phyloP scores from a whole-genome alignment of 345 rosid genomes.

The Lepidium didymum region DNA sequence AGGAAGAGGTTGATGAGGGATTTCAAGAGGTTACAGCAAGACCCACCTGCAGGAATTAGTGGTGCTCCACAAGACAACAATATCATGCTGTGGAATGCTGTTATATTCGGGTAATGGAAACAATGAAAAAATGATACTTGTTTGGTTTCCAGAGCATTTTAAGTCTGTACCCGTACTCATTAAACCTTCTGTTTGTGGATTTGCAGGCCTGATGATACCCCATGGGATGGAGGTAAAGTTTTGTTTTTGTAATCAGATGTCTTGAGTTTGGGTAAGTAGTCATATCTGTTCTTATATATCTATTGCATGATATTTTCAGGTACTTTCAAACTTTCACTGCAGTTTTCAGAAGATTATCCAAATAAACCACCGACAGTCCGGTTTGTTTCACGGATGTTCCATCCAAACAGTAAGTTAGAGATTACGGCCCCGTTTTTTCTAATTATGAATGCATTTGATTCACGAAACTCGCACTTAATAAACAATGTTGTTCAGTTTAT shows the following conservation, averaged over 20 bases:
- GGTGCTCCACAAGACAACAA: slow-evolving; percentile 72
- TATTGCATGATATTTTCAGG: slow-evolving; percentile 33
- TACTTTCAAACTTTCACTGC: slow-evolving; percentile 69
- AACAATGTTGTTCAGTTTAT: slow-evolving; percentile 42
- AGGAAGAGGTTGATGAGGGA: slow-evolving; percentile 78
- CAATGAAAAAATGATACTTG: neutral
- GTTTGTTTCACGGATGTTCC: slow-evolving; percentile 81
- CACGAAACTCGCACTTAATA: neutral
- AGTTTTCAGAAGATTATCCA: slow-evolving; percentile 74
- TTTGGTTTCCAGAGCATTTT: neutral
- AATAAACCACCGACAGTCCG: slow-evolving; percentile 78
- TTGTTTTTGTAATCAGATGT: neutral
- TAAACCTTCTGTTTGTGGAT: slow-evolving; percentile 2
- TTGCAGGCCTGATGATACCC: slow-evolving; percentile 65
- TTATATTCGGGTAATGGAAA: slow-evolving; percentile 52
- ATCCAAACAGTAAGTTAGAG: slow-evolving; percentile 63
- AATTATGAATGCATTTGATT: neutral
- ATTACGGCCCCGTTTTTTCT: neutral
- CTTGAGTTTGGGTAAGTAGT: neutral
- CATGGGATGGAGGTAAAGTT: slow-evolving; percentile 64
- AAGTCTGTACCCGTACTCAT: neutral
- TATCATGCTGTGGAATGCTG: slow-evolving; percentile 69
- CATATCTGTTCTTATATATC: neutral
- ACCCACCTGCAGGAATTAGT: slow-evolving; percentile 69
- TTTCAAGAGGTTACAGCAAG: slow-evolving; percentile 68